Evolutionary conservation across 164 flowering plant genomes (phyloP).

Genomic region (Kalanchoe fedtschenkoi): DNA sequence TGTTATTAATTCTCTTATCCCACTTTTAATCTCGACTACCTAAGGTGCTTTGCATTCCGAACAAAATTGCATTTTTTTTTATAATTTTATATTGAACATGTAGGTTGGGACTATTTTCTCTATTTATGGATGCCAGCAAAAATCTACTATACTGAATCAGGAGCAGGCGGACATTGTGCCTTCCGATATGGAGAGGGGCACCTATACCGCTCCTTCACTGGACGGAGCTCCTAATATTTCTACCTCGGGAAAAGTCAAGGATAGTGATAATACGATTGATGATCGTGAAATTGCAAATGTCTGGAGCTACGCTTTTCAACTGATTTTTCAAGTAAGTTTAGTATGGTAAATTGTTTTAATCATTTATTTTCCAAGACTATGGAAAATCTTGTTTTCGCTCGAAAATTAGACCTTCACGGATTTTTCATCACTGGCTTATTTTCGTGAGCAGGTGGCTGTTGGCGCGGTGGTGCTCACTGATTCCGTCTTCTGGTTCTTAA

Average conservation of each 20-base stretch:
- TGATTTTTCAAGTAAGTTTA: constrained; percentile 4
- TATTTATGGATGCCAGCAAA: background rate
- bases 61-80: too few relatives aligned
- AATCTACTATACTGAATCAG: background rate
- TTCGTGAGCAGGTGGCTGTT: constrained; percentile 1
- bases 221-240: background rate
- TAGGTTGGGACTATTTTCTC: constrained; percentile 5
- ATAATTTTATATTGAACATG: background rate
- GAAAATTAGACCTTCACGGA: background rate
- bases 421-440: background rate
- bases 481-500: constrained; percentile 2
- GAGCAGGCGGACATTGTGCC: background rate
- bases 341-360: background rate
- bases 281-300: constrained; percentile 1
- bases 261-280: background rate
- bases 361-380: background rate
- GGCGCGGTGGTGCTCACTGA: constrained; percentile 10
- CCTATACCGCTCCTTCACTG: background rate
- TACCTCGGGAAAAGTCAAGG: background rate
- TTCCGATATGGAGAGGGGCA: constrained; percentile 3
- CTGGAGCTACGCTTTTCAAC: constrained; percentile 6
- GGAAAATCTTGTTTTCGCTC: background rate
- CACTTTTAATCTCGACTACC: too few relatives aligned
- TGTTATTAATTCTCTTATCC: too few relatives aligned
- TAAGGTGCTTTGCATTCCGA: too few relatives aligned